phyloP scores from a whole-genome alignment of 2,329 filamentous ascomycete species.

The Epichloe glyceriae region DNA sequence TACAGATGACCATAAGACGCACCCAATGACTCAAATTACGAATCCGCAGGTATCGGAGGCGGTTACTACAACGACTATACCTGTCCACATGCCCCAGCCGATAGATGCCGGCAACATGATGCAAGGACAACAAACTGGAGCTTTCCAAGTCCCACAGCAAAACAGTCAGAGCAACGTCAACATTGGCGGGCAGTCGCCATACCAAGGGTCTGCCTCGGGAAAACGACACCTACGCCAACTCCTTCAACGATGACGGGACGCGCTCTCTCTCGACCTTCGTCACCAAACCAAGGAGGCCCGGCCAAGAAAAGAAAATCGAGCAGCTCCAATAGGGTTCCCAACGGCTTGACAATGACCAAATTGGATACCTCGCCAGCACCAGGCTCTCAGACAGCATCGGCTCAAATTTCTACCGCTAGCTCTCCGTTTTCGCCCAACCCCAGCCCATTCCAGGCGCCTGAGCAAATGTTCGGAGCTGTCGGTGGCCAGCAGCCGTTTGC shows the following conservation, averaged over 20 bases:
- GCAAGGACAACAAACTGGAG: conserved; percentile 17
- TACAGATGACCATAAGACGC: conserved; percentile 94
- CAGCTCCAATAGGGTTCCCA: conserved; percentile 55
- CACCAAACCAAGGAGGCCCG: conserved; percentile 54
- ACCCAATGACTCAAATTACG: conserved; percentile 25
- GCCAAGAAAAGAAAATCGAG: conserved; percentile 77
- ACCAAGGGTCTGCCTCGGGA: conserved; percentile 18
- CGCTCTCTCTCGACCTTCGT: conserved; percentile 57
- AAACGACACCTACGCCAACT: conserved; percentile 18
- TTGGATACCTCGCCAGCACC: conserved; percentile 47
- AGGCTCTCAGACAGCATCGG: conserved; percentile 21
- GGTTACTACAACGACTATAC: conserved; percentile 12
- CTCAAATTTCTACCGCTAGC: conserved; percentile 28
- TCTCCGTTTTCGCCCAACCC: conserved; percentile 42
- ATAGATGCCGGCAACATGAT: conserved; percentile 21
- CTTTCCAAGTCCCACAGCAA: conserved; percentile 40
- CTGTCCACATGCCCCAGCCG: conserved; percentile 8
- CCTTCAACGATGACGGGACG: conserved; percentile 10
- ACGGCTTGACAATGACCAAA: conserved; percentile 68
- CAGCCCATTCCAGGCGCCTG: conserved; percentile 29
- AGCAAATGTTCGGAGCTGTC: conserved; percentile 32
- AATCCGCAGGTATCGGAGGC: conserved; percentile 17
- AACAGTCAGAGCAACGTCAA: conserved; percentile 50
- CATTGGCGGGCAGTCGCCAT: conserved; percentile 30
- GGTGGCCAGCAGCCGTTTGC: conserved; percentile 30